Percentiles rank a stretch among this genome's conserved stretches.
Conservation (phyloP, 352 stramenopile species). For the Globisporangium carolinianum region DNA sequence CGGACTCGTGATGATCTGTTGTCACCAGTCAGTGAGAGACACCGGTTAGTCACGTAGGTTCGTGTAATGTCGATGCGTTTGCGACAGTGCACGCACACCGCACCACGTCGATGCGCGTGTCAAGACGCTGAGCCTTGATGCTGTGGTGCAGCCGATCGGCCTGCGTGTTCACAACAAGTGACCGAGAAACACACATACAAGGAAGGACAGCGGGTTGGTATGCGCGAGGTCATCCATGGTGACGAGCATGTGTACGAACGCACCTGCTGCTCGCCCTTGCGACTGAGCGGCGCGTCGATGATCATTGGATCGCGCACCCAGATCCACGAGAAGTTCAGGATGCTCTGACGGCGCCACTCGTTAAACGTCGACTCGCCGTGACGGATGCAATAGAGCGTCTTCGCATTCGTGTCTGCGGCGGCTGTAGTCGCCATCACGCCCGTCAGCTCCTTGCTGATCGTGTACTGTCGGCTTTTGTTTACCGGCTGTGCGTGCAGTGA, state of each 20-base stretch:
- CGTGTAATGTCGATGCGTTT: no score
- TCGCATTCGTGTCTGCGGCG: slow-evolving; percentile 8
- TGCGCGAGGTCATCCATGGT: no score
- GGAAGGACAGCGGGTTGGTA: neutral
- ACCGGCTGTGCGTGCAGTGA: no score
- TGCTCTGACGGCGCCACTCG: slow-evolving; percentile 73
- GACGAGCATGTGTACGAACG: no score
- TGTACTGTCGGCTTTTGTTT: no score
- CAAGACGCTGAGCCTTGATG: slow-evolving; percentile 29
- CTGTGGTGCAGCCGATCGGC: slow-evolving; percentile 32
- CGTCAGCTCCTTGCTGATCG: neutral
- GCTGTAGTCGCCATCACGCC: neutral
- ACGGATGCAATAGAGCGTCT: slow-evolving; percentile 83
- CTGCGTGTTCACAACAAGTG: slow-evolving; percentile 11
- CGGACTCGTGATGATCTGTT: slow-evolving; percentile 75
- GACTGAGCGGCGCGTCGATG: slow-evolving; percentile 68
- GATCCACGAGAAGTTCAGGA: slow-evolving; percentile 82
- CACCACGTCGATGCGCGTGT: slow-evolving; percentile 70
- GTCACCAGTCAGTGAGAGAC: neutral
- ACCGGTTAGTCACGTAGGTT: neutral
- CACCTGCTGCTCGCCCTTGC: slow-evolving; percentile 67
- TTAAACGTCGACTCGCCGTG: slow-evolving; percentile 87
- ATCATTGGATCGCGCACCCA: slow-evolving; percentile 84
- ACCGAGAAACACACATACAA: no score
- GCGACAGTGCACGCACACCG: neutral